Percentiles rank a stretch among this genome's conserved stretches.
phyloP scores from a whole-genome alignment of 202 grass and related monocot species.

The Hordeum pubiflorum region DNA sequence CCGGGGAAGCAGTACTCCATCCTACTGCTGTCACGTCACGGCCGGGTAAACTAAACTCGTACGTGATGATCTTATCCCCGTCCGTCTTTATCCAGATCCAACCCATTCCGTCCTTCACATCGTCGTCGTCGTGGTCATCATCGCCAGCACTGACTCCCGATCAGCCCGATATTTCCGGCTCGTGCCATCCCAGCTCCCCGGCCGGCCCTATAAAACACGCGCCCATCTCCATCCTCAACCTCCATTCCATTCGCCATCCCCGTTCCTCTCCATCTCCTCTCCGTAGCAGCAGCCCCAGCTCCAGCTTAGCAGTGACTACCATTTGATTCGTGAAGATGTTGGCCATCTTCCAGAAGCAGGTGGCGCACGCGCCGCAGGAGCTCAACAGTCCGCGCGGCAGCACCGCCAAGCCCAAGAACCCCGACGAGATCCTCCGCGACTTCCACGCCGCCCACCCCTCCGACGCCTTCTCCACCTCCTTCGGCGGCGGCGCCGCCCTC shows the following conservation, averaged over 20 bases:
- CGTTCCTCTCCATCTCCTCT: background rate
- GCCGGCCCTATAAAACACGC: constrained; percentile 21
- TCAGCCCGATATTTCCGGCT: background rate
- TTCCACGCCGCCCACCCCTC: constrained; percentile 52
- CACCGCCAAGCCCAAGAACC: constrained; percentile 41
- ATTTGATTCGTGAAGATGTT: constrained; percentile 35
- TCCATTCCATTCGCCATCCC: constrained; percentile 20
- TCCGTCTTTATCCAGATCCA: constrained; percentile 16
- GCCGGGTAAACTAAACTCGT: background rate
- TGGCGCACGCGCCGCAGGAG: constrained; percentile 81
- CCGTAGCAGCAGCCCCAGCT: background rate
- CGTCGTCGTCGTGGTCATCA: background rate
- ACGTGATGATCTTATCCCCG: constrained; percentile 47
- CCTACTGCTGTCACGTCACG: background rate
- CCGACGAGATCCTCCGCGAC: constrained; percentile 73
- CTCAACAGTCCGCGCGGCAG: constrained; percentile 49
- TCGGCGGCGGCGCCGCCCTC: constrained; percentile 71
- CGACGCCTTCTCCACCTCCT: constrained; percentile 56
- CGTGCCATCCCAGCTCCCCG: background rate
- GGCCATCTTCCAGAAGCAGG: constrained; percentile 82
- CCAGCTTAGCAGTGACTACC: background rate
- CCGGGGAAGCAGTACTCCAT: background rate
- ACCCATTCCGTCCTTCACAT: background rate
- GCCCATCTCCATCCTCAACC: background rate
- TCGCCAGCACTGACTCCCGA: background rate